Percentiles rank a stretch among this genome's conserved stretches.
Conservation (phyloP, 2,329 filamentous ascomycete species). For the Cladosporium colombiae region DNA sequence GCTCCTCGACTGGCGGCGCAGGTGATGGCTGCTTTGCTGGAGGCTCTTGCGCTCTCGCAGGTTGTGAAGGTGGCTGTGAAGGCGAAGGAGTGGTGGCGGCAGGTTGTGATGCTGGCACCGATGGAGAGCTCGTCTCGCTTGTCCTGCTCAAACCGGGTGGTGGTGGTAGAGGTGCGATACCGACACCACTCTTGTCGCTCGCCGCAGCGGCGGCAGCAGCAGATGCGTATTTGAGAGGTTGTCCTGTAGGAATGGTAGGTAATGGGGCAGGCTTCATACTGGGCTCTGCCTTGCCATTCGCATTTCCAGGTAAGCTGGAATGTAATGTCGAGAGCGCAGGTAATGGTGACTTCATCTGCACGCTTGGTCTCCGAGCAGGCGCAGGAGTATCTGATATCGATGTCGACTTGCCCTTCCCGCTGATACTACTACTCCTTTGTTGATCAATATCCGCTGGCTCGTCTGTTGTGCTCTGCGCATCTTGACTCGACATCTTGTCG, state of each 20-base stretch:
- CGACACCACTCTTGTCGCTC: conserved; percentile 82
- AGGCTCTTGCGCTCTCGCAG: conserved; percentile 31
- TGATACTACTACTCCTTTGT: conserved; percentile 52
- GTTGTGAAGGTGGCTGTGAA: conserved; percentile 28
- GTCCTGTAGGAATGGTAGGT: conserved; percentile 80
- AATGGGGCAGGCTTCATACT: conserved; percentile 91
- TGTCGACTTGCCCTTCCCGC: conserved; percentile 48
- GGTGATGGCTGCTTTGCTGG: conserved; percentile 32
- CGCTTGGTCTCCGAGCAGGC: conserved; percentile 71
- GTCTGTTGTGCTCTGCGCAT: conserved; percentile 88
- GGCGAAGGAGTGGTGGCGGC: conserved; percentile 43
- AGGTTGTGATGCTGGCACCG: conserved; percentile 42
- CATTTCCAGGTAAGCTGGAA: conserved; percentile 64
- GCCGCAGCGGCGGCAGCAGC: conserved; percentile 85
- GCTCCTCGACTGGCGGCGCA: conserved; percentile 30
- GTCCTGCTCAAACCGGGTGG: conserved; percentile 67
- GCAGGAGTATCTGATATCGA: conserved; percentile 60
- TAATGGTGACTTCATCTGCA: conserved; percentile 89
- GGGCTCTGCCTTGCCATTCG: conserved; percentile 57
- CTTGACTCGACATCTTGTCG: conserved; percentile 91
- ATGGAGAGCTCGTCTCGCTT: conserved; percentile 61
- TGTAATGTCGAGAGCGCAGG: conserved; percentile 92
- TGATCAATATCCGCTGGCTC: conserved; percentile 64
- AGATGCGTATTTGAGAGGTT: conserved; percentile 94
- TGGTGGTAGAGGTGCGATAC: conserved; percentile 89